Base-by-base conservation (phyloP, 1,139 yeast genomes). In the Taiozyma sp. region DNA sequence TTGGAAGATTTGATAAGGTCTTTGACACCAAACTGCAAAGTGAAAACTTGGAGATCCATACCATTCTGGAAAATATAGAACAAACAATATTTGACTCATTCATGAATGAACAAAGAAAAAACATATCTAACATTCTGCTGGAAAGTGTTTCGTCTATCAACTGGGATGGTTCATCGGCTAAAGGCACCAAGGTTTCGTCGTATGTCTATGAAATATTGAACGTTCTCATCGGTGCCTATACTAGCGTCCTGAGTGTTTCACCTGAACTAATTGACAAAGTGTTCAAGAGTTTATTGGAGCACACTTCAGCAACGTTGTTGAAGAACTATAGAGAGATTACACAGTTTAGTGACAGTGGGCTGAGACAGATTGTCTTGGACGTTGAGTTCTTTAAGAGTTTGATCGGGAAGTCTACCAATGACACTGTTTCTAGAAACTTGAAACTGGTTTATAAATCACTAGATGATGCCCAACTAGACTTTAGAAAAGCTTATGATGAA, bases 121-220 rank as follows among this genome's bases (percentile, higher is more conserved):
- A 70, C 10, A 62, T 85, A 8, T 71, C 81, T 8, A 73, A 70
- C n/a, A 74, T 76, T 2, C 63, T 84, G 13, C 69, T 74, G 22
- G 66, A 67, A 2, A 85, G 85, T 9, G 69, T 82, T 24, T 62
- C 71, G 5, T 68, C 70, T n/a, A 64, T 69, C 7, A 70, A 72
- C 49, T 80, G 87, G 87, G 62, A 70, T 4, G 63, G 68, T 7
- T 59, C 66, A 14, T 63, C 65, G 3, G 59, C 69, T 1, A 60
- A 61, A 23, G 79, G 81, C 10, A 63, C 64, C 27, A 71, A 72
- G 51, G 75, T 74, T 3, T 73, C 79, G 3, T 64, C 73, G 40
- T 83, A 78, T 60, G 67, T 83, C 8, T 75, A 80, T 51, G 80
- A 81, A 51, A 69, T 77, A 1, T 64, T 84, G 44, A 72, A 81